Evolutionary conservation across 345 rosid genomes (phyloP).

Genomic region (Moricandia arvensis): DNA sequence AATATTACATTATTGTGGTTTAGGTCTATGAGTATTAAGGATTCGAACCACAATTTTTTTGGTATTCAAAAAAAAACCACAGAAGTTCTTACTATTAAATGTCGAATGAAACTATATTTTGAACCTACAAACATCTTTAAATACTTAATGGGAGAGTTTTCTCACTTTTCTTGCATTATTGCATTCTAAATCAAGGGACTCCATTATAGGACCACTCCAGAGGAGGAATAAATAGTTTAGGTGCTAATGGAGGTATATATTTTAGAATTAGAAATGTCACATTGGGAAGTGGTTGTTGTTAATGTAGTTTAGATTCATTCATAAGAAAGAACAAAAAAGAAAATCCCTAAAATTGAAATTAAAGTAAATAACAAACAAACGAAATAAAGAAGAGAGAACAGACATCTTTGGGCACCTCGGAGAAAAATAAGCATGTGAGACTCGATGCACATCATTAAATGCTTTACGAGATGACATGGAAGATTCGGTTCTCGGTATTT

Average conservation of each 20-base stretch:
- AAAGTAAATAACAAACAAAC: background rate
- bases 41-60: too few relatives aligned
- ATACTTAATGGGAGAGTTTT: background rate
- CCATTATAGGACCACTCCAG: background rate
- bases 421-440: conserved; percentile 49
- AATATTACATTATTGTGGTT: too few relatives aligned
- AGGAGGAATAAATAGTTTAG: conserved; percentile 21
- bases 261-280: conserved; percentile 29
- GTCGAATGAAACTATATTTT: background rate
- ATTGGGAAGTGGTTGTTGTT: conserved; percentile 32
- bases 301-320: conserved; percentile 18
- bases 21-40: too few relatives aligned
- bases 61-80: background rate
- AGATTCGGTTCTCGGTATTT: conserved; percentile 66
- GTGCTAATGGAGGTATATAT: conserved; percentile 14
- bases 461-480: conserved; percentile 56
- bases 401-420: conserved; percentile 66
- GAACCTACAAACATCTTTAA: background rate
- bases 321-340: conserved; percentile 13
- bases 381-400: conserved; percentile 46
- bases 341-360: background rate
- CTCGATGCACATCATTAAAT: conserved; percentile 58
- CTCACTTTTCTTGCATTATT: background rate
- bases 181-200: background rate
- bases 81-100: background rate